Evolutionary conservation across 768 basidiomycete species (phyloP).

Genomic region (Rhodotorula diobovata): DNA sequence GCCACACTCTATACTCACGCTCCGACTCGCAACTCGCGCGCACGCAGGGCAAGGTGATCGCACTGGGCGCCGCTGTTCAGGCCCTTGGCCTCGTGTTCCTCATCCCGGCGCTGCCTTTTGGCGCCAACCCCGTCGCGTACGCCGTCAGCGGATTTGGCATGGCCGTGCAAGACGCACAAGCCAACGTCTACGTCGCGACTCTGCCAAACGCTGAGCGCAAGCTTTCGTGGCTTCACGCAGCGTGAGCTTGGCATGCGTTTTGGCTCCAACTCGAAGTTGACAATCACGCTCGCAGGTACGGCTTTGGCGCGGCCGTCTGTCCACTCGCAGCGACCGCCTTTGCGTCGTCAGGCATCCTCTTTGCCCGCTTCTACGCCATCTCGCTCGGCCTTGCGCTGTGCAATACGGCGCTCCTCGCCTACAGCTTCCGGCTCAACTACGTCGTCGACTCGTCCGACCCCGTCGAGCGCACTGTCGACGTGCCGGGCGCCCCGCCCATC

Average conservation of each 20-base stretch:
- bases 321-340: conserved; percentile 35
- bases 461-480: background rate
- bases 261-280: no score
- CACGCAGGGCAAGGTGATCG: conserved; percentile 25
- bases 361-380: conserved; percentile 31
- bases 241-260: conserved; percentile 17
- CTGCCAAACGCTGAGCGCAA: conserved; percentile 17
- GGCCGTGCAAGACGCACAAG: conserved; percentile 24
- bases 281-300: no score
- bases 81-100: conserved; percentile 26
- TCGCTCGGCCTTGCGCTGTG: conserved; percentile 9
- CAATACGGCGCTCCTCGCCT: conserved; percentile 14
- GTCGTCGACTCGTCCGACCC: conserved; percentile 11
- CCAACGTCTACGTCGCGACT: conserved; percentile 26
- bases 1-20: no score
- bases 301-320: conserved; percentile 15
- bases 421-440: conserved; percentile 27
- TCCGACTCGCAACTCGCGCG: background rate
- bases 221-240: conserved; percentile 16
- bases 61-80: conserved; percentile 13
- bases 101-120: conserved; percentile 33
- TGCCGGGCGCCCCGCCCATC: background rate
- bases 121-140: conserved; percentile 18
- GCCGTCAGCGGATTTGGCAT: conserved; percentile 28
- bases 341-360: conserved; percentile 12